phyloP scores from a whole-genome alignment of 2,329 filamentous ascomycete genomes.

The Botrytis byssoidea region DNA sequence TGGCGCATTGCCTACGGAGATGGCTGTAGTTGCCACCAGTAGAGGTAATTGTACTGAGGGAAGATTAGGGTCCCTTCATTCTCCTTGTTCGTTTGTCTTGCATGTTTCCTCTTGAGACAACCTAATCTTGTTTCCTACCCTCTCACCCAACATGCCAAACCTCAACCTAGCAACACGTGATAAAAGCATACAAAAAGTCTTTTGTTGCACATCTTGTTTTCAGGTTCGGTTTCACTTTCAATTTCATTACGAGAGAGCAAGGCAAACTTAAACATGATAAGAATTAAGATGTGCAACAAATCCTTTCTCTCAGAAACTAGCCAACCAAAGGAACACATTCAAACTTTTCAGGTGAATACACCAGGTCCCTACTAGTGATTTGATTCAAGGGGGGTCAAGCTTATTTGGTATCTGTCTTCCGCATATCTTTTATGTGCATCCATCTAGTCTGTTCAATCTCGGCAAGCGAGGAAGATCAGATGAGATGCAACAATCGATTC shows the following conservation, averaged over 20 bases:
- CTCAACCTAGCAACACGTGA: not conserved
- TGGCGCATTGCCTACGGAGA: constrained; percentile 47
- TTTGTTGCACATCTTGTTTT: not conserved
- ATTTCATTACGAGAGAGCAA: not conserved
- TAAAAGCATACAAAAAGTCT: not conserved
- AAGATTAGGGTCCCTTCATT: not conserved
- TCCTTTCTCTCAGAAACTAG: not conserved
- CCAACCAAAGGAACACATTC: not conserved
- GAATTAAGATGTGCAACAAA: not conserved
- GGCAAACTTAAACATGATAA: not conserved
- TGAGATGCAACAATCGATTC: not conserved
- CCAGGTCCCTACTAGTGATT: constrained; percentile 48
- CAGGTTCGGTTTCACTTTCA: not conserved
- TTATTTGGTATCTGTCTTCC: constrained; percentile 44
- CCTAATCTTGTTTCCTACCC: not conserved
- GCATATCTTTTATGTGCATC: constrained; percentile 3
- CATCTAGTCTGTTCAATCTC: not conserved
- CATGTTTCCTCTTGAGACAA: not conserved
- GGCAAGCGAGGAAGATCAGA: not conserved
- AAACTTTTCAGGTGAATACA: constrained; percentile 46
- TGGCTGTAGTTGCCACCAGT: constrained; percentile 44
- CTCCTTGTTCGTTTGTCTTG: not conserved
- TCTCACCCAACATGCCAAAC: not conserved
- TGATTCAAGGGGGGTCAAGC: constrained; percentile 45
- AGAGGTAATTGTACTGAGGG: constrained; percentile 41